Percentiles rank a stretch among this genome's conserved stretches.
These are phyloP conservation scores for Podospora australis DNA, from an alignment of 495 filamentous ascomycete species.

Conservation along the genomic window DNA sequence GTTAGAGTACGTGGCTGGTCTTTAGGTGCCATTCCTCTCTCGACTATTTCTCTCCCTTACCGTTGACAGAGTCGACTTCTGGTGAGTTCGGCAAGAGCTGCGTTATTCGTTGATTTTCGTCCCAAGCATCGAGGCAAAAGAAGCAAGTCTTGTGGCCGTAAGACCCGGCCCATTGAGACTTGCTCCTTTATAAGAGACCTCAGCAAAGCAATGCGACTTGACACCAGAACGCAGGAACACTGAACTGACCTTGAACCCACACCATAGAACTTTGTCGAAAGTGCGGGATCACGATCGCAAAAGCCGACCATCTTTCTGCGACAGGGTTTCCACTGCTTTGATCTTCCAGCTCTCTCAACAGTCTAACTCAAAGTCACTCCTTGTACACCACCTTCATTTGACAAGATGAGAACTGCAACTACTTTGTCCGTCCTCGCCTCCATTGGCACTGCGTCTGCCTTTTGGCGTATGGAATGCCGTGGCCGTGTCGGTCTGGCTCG, in stretches of 20 bases:
- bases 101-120: too few species aligned
- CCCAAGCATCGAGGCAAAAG: neutral
- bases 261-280: neutral
- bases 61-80: too few species aligned
- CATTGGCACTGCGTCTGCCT: conserved; percentile 48
- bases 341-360: neutral
- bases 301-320: conserved; percentile 4
- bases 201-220: neutral
- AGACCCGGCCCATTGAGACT: too few species aligned
- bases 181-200: too few species aligned
- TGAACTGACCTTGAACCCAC: too few species aligned
- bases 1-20: conserved; percentile 5
- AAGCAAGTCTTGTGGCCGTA: too few species aligned
- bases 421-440: conserved; percentile 22
- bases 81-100: too few species aligned
- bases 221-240: neutral
- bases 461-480: conserved; percentile 84
- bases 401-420: conserved; percentile 26
- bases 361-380: conserved; percentile 9
- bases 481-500: conserved; percentile 58
- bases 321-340: neutral
- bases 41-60: neutral
- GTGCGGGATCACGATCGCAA: too few species aligned
- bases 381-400: conserved; percentile 8
- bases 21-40: conserved; percentile 11